A percentile compares a stretch with the other conserved stretches of the same genome.
These are phyloP conservation scores for Cordyceps cicadae DNA, from an alignment of 2,329 filamentous ascomycete species.

Conservation along the genomic window DNA sequence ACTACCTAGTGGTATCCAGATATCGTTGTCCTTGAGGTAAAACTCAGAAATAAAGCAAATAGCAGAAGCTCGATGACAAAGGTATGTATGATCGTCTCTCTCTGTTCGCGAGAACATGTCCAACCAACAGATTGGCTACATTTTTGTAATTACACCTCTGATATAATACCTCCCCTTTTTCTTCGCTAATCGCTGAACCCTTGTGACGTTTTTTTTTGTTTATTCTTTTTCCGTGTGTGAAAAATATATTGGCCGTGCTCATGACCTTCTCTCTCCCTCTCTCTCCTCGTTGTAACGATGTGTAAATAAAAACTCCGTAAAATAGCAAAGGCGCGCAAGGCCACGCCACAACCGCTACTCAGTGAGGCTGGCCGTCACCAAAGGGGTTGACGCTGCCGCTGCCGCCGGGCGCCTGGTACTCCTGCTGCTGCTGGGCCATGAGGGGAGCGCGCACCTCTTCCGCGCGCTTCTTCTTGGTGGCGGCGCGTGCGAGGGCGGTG, in stretches of 20 bases:
- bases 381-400: conserved; percentile 25
- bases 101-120: neutral
- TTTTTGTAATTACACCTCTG: neutral
- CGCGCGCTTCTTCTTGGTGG: conserved; percentile 35
- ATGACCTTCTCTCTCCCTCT: too few species aligned
- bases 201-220: neutral
- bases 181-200: neutral
- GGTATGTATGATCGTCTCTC: neutral
- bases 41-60: neutral
- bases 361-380: conserved; percentile 24
- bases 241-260: neutral
- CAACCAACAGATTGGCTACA: neutral
- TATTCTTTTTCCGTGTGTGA: neutral
- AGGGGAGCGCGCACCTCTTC: conserved; percentile 28
- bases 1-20: neutral
- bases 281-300: too few species aligned
- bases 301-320: neutral
- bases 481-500: conserved; percentile 40
- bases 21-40: neutral
- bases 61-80: neutral
- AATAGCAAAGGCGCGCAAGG: neutral
- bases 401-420: conserved; percentile 13
- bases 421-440: conserved; percentile 21
- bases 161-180: neutral
- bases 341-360: neutral